Percentiles rank a stretch among this genome's conserved stretches.
These are phyloP conservation scores for Recurvomyces mirabilis DNA, from an alignment of 495 filamentous ascomycete species.

Conservation along the genomic window DNA sequence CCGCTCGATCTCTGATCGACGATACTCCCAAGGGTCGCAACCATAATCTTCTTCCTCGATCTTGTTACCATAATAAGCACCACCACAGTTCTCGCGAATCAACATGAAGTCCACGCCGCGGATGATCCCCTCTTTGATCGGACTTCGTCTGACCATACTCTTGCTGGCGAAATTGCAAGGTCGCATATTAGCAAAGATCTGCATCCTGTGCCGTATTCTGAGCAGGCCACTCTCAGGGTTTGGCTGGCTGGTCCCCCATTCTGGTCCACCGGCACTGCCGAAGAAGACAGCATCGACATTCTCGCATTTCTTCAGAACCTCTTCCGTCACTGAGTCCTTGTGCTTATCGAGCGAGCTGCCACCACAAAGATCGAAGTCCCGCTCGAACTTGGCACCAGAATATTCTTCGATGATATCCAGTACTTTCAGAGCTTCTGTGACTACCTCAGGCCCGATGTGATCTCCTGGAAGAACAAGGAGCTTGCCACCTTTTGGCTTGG, in stretches of 20 bases:
- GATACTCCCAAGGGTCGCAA: conserved; percentile 36
- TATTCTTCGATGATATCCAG: conserved; percentile 37
- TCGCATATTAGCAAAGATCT: conserved; percentile 42
- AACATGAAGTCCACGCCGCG: conserved; percentile 41
- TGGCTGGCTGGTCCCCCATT: conserved; percentile 37
- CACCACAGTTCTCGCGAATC: conserved; percentile 42
- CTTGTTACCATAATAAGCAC: conserved; percentile 43
- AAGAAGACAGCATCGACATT: conserved; percentile 38
- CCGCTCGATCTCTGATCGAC: conserved; percentile 37
- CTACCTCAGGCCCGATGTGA: conserved; percentile 46
- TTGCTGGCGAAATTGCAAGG: conserved; percentile 38
- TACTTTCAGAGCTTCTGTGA: conserved; percentile 42
- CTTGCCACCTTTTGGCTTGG: conserved; percentile 24
- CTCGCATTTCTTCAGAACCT: conserved; percentile 35
- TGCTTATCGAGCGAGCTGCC: conserved; percentile 39
- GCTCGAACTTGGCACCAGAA: conserved; percentile 29
- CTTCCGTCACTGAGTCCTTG: conserved; percentile 36
- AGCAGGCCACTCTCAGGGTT: conserved; percentile 39
- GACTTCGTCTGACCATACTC: conserved; percentile 33
- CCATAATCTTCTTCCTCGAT: conserved; percentile 38
- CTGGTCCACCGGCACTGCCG: conserved; percentile 39
- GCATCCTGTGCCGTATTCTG: conserved; percentile 37
- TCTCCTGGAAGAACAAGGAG: conserved; percentile 46
- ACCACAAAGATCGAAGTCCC: conserved; percentile 39
- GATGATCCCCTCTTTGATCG: conserved; percentile 38